These are phyloP conservation scores for Syncephalastrum sp. DNA, from an alignment of 371 early-diverging fungal genomes.

Conservation along the genomic window DNA sequence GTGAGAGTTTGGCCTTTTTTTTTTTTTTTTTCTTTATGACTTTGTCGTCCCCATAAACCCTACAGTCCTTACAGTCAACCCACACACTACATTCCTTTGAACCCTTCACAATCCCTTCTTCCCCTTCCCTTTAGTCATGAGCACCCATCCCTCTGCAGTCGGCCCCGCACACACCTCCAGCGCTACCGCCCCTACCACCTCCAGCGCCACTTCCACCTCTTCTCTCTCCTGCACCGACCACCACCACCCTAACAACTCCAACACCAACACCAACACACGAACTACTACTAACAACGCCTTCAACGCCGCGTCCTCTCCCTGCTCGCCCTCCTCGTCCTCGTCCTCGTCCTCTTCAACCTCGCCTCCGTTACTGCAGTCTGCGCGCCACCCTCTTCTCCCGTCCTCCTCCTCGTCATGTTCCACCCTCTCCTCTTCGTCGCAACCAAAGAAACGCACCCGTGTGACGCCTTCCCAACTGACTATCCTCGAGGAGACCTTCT, in stretches of 20 bases:
- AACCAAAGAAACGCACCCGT: constrained; percentile 65
- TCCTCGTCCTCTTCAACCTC: no score
- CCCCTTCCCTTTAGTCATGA: constrained; percentile 10
- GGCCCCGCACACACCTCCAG: background rate
- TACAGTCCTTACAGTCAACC: constrained; percentile 11
- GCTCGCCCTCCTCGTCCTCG: no score
- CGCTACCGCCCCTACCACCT: no score
- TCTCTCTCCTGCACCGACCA: no score
- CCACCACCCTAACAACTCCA: no score
- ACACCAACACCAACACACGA: no score
- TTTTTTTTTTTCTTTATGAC: constrained; percentile 15
- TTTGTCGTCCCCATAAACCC: constrained; percentile 7
- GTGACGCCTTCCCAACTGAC: constrained; percentile 73
- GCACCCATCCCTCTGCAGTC: constrained; percentile 10
- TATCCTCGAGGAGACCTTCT: constrained; percentile 73
- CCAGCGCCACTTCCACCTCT: no score
- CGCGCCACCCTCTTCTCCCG: constrained; percentile 7
- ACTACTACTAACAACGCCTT: no score
- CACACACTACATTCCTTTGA: no score
- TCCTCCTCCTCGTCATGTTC: background rate
- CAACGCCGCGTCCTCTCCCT: no score
- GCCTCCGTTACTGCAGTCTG: constrained; percentile 1
- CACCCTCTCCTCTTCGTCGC: background rate
- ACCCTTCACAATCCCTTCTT: background rate
- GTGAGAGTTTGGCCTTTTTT: background rate